These are phyloP conservation scores for Xylariaceae sp. DNA, from an alignment of 2,329 filamentous ascomycete genomes.

Conservation along the genomic window DNA sequence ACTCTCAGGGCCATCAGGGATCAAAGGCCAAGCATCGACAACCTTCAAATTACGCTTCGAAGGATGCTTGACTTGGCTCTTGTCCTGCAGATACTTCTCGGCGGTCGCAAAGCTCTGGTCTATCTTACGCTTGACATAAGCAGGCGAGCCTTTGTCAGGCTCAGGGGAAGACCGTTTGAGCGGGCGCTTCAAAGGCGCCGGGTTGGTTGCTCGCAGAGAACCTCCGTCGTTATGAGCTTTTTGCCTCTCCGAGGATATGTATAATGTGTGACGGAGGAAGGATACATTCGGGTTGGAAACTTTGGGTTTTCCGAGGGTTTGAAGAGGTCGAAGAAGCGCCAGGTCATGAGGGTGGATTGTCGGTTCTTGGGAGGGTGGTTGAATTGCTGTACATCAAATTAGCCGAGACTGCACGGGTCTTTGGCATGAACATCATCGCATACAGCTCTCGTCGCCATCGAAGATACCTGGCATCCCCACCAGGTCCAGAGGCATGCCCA, in stretches of 20 bases:
- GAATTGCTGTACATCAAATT: constrained; percentile 59
- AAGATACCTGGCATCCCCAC: constrained; percentile 94
- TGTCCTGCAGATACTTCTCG: constrained; percentile 49
- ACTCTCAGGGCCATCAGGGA: constrained; percentile 65
- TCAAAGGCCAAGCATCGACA: constrained; percentile 55
- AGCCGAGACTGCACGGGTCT: constrained; percentile 4
- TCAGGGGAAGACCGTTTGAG: constrained; percentile 52
- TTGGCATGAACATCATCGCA: constrained; percentile 27
- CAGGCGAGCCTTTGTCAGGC: constrained; percentile 57
- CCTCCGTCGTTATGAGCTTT: constrained; percentile 48
- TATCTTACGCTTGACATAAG: constrained; percentile 64
- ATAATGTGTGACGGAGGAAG: constrained; percentile 93
- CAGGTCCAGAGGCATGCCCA: constrained; percentile 95
- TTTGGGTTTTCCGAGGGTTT: constrained; percentile 80
- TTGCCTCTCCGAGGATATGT: constrained; percentile 65
- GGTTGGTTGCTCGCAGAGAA: constrained; percentile 47
- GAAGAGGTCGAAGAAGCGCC: constrained; percentile 75
- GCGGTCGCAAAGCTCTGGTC: constrained; percentile 57
- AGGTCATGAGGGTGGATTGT: constrained; percentile 79
- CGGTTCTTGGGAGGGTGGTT: constrained; percentile 68
- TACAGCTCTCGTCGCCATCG: constrained; percentile 91
- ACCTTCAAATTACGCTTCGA: constrained; percentile 55
- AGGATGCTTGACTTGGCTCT: constrained; percentile 52
- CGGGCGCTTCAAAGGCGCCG: constrained; percentile 35
- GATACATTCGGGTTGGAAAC: constrained; percentile 74